These are phyloP conservation scores for Sporothrix inflata DNA, from an alignment of 2,329 filamentous ascomycete species.

Conservation along the genomic window DNA sequence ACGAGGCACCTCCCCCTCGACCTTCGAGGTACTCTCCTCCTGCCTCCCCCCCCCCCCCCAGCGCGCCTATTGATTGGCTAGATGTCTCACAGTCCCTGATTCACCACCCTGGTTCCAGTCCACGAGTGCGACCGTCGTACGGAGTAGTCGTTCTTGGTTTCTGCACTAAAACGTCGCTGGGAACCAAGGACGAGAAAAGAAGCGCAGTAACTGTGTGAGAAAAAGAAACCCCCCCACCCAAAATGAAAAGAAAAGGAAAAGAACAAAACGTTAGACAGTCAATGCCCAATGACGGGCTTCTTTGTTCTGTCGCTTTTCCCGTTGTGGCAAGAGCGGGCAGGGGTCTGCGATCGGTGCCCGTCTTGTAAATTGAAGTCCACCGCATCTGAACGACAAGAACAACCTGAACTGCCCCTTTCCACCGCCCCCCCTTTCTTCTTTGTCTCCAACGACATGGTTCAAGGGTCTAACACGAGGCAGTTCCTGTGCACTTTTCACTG, in stretches of 20 bases:
- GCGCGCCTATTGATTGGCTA: slow-evolving; percentile 22
- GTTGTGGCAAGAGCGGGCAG: slow-evolving; percentile 24
- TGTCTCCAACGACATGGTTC: slow-evolving; percentile 46
- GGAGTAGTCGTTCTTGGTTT: neutral
- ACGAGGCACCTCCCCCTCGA: neutral
- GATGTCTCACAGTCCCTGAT: slow-evolving; percentile 17
- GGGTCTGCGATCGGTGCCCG: slow-evolving; percentile 20
- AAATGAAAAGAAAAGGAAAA: neutral
- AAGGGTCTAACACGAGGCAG: slow-evolving; percentile 41
- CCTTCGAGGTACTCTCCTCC: neutral
- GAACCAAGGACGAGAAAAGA: slow-evolving; percentile 12
- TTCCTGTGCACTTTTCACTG: slow-evolving; percentile 15
- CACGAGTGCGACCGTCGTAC: neutral
- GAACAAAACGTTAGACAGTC: neutral
- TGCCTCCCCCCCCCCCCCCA: neutral
- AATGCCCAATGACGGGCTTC: neutral
- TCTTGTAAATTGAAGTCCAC: slow-evolving; percentile 5
- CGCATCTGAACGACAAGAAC: neutral
- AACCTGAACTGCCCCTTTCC: slow-evolving; percentile 25
- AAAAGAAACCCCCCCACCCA: neutral
- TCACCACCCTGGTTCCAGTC: slow-evolving; percentile 18
- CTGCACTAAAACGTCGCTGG: slow-evolving; percentile 11
- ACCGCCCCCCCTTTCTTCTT: slow-evolving; percentile 32
- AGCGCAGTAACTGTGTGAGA: neutral
- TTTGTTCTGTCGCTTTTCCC: slow-evolving; percentile 28